Percentiles rank a stretch among this genome's conserved stretches.
Conservation (phyloP, 768 basidiomycete genomes). For the Tephrocybe sp. region DNA sequence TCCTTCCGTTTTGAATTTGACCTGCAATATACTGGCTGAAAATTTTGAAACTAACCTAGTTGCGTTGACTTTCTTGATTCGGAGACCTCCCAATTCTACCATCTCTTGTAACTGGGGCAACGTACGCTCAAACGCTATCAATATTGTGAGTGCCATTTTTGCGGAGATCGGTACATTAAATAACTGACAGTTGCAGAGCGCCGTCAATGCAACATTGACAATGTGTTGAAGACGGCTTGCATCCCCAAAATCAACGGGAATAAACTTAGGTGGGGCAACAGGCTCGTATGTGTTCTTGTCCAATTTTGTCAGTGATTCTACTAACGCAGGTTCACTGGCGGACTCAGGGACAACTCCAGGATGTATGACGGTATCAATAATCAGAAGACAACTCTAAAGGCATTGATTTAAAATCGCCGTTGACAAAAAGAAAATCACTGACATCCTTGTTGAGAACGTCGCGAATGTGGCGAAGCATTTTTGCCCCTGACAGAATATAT, state of each 20-base stretch:
- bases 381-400: constrained; percentile 29
- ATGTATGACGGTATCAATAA: constrained; percentile 36
- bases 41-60: constrained; percentile 37
- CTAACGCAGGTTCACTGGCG: constrained; percentile 22
- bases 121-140: constrained; percentile 36
- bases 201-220: constrained; percentile 34
- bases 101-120: constrained; percentile 35
- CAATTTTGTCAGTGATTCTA: constrained; percentile 27
- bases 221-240: constrained; percentile 34
- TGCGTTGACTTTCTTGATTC: constrained; percentile 35
- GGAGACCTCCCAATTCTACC: constrained; percentile 34
- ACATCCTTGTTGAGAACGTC: constrained; percentile 34
- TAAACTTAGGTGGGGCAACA: constrained; percentile 31
- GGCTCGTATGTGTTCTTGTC: constrained; percentile 30
- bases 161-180: neutral
- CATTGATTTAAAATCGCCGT: neutral
- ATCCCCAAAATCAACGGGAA: constrained; percentile 37
- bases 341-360: constrained; percentile 32
- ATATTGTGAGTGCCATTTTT: too few species aligned
- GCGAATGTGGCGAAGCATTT: constrained; percentile 33
- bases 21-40: too few species aligned
- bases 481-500: constrained; percentile 24
- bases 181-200: constrained; percentile 32
- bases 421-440: constrained; percentile 1
- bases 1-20: neutral